Conservation (phyloP, 176 grass and related monocot genomes). For the Rhynchospora pubera region DNA sequence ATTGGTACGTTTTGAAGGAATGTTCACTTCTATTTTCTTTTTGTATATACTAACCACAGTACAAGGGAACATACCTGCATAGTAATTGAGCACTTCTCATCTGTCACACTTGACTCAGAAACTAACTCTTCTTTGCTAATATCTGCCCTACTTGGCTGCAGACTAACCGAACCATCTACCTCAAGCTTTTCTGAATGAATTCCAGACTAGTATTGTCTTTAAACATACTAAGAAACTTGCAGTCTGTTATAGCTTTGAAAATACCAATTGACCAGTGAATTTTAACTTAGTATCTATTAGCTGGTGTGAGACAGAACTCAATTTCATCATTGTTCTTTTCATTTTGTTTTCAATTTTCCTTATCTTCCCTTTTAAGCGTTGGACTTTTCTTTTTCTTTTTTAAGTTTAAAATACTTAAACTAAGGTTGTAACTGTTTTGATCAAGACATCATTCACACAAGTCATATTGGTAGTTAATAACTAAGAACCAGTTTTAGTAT, state of each 20-base stretch:
- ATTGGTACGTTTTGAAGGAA: background rate
- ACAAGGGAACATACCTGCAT: background rate
- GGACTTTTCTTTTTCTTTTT: background rate
- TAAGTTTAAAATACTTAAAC: background rate
- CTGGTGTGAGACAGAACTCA: background rate
- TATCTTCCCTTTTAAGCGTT: background rate
- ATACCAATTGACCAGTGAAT: background rate
- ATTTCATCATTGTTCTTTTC: background rate
- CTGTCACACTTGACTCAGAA: background rate
- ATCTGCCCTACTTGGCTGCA: background rate
- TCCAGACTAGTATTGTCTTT: background rate
- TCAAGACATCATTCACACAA: background rate
- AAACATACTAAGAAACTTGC: background rate
- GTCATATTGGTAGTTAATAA: too few relatives aligned
- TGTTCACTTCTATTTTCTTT: background rate
- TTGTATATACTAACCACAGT: background rate
- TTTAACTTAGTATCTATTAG: background rate
- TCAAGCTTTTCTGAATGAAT: background rate
- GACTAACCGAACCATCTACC: background rate
- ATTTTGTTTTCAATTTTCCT: background rate
- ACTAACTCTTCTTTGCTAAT: background rate
- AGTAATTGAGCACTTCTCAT: slow-evolving; percentile 19
- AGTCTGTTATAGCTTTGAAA: background rate
- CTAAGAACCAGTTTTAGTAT: background rate
- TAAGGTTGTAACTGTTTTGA: background rate